Percentiles rank a stretch among this genome's conserved stretches.
Conservation (phyloP, 345 rosid species). For the Populus euphratica region DNA sequence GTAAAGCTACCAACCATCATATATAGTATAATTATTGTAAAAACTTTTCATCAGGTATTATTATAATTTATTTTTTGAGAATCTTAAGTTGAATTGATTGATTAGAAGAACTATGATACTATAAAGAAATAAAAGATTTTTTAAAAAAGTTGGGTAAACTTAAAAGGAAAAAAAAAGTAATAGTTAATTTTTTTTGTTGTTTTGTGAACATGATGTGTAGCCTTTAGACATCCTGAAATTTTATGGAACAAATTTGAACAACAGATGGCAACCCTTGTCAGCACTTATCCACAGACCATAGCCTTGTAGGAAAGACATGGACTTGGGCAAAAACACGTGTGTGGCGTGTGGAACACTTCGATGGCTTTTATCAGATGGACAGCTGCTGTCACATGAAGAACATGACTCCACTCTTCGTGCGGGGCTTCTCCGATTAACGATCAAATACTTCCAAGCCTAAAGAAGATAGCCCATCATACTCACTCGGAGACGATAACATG, state of each 20-base stretch:
- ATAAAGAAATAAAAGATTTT: too few species aligned
- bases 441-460: background rate
- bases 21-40: too few species aligned
- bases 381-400: background rate
- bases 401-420: background rate
- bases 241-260: background rate
- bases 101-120: too few species aligned
- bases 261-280: background rate
- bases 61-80: too few species aligned
- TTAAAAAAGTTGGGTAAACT: too few species aligned
- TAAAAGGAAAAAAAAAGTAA: too few species aligned
- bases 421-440: background rate
- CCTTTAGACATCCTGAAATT: background rate
- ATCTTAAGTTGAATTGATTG: too few species aligned
- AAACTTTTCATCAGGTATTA: too few species aligned
- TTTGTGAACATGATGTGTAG: background rate
- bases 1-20: too few species aligned
- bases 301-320: background rate
- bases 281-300: background rate
- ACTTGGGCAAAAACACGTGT: background rate
- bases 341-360: background rate
- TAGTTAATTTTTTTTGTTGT: background rate
- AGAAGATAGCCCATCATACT: background rate
- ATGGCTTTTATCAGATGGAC: background rate
- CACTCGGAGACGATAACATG: too few species aligned